These are phyloP conservation scores for Aspergillus tamarii DNA, from an alignment of 2,329 filamentous ascomycete species.

Conservation along the genomic window DNA sequence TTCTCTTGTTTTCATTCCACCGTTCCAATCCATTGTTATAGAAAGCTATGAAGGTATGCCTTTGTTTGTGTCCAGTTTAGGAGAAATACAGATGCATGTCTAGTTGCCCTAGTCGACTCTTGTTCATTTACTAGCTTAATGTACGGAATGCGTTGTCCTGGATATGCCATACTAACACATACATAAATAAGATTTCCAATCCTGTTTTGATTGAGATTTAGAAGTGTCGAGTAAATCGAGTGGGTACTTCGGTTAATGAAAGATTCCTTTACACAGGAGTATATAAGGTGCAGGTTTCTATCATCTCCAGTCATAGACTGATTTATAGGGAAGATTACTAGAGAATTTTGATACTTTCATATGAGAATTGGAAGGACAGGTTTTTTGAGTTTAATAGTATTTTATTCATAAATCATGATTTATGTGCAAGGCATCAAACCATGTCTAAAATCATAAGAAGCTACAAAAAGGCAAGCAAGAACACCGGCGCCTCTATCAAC, in stretches of 20 bases:
- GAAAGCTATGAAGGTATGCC: neutral
- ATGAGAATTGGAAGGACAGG: constrained; percentile 1
- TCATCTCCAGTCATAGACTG: neutral
- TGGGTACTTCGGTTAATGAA: neutral
- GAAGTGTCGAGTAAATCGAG: neutral
- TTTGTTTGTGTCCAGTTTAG: neutral
- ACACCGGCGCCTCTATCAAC: constrained; percentile 37
- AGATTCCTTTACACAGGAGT: neutral
- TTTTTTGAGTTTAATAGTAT: constrained; percentile 1
- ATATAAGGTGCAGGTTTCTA: neutral
- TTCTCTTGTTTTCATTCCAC: neutral
- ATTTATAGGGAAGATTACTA: neutral
- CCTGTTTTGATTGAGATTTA: neutral
- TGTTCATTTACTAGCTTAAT: too few relatives aligned
- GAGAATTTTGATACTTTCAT: neutral
- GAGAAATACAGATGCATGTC: neutral
- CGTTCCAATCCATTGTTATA: neutral
- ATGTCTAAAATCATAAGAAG: constrained; percentile 4
- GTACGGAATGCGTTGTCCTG: too few relatives aligned
- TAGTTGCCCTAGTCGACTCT: too few relatives aligned
- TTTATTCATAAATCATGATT: constrained; percentile 11
- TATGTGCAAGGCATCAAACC: constrained; percentile 7
- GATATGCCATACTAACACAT: neutral
- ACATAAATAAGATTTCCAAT: neutral
- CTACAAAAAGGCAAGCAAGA: neutral